Evolutionary conservation across 1,284 basidiomycete species (phyloP).

Genomic region (Moesziomyces aphidis): DNA sequence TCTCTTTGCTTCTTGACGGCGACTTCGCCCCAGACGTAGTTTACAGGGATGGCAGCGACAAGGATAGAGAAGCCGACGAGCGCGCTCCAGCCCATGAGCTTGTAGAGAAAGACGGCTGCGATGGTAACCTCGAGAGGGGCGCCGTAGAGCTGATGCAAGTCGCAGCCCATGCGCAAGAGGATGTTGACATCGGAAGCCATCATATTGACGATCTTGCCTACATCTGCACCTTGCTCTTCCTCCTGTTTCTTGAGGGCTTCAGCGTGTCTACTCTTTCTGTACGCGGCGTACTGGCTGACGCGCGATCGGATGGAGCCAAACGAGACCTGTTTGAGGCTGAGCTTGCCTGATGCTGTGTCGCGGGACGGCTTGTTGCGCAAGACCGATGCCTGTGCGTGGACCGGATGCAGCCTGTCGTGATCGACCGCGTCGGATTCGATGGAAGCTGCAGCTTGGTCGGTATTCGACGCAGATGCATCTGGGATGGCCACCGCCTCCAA

Average conservation of each 20-base stretch:
- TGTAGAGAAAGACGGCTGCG: slow-evolving; percentile 70
- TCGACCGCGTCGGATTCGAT: background rate
- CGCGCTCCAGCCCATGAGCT: slow-evolving; percentile 83
- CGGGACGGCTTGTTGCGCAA: slow-evolving; percentile 13
- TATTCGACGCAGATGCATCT: background rate
- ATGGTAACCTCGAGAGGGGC: slow-evolving; percentile 85
- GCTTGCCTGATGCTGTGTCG: slow-evolving; percentile 4
- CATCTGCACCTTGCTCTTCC: slow-evolving; percentile 66
- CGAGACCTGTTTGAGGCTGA: slow-evolving; percentile 17
- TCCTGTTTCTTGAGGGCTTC: slow-evolving; percentile 20
- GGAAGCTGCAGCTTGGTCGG: background rate
- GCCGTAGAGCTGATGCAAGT: slow-evolving; percentile 72
- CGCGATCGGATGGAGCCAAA: slow-evolving; percentile 24
- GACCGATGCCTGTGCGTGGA: background rate
- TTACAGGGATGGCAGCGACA: slow-evolving; percentile 79
- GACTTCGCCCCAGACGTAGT: slow-evolving; percentile 75
- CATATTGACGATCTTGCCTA: slow-evolving; percentile 71
- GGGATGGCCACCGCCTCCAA: background rate
- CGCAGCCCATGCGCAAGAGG: slow-evolving; percentile 69
- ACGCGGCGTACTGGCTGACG: slow-evolving; percentile 1
- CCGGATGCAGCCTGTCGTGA: background rate
- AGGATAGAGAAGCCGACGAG: slow-evolving; percentile 87
- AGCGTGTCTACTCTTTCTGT: slow-evolving; percentile 5
- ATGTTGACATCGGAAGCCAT: slow-evolving; percentile 69
- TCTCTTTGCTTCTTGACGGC: slow-evolving; percentile 79